Evolutionary conservation across 1,284 basidiomycete genomes (phyloP).

Genomic region (Sporisorium reilianum): DNA sequence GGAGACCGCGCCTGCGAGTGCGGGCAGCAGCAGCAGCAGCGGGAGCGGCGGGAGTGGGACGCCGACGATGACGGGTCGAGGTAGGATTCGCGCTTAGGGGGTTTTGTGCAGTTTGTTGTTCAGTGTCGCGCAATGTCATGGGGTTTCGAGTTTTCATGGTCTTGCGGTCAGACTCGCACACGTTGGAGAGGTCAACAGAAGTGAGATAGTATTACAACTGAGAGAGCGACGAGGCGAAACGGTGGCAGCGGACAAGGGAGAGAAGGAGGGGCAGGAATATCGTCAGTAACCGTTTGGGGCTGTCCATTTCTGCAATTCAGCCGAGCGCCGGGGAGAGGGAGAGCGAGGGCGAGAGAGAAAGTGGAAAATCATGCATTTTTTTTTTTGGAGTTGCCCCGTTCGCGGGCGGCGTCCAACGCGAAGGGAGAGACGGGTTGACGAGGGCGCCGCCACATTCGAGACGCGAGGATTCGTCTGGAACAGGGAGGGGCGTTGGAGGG

Average conservation of each 20-base stretch:
- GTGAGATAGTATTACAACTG: constrained; percentile 21
- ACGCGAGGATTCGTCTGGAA: background rate
- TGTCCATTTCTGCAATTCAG: constrained; percentile 39
- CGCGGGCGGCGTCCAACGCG: constrained; percentile 14
- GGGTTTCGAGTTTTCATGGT: background rate
- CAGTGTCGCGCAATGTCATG: background rate
- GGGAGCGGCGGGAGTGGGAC: background rate
- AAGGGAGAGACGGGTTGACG: too few species aligned
- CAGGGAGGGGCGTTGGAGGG: background rate
- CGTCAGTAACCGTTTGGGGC: constrained; percentile 14
- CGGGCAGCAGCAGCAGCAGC: background rate
- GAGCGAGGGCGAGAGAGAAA: background rate
- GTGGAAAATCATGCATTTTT: constrained; percentile 1
- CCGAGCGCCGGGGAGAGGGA: constrained; percentile 6
- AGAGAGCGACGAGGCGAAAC: background rate
- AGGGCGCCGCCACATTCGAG: constrained; percentile 1
- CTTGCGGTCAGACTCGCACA: background rate
- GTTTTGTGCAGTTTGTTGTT: background rate
- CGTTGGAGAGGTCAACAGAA: background rate
- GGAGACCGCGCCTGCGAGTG: constrained; percentile 4
- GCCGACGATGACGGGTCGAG: background rate
- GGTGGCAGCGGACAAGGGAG: background rate
- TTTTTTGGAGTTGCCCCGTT: constrained; percentile 37
- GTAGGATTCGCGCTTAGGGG: constrained; percentile 4
- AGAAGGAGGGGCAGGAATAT: background rate